Evolutionary conservation across 176 grass and related monocot genomes (phyloP), one percentile per base, ranked within the genome.

Genomic region (Neostapfia colusana): DNA sequence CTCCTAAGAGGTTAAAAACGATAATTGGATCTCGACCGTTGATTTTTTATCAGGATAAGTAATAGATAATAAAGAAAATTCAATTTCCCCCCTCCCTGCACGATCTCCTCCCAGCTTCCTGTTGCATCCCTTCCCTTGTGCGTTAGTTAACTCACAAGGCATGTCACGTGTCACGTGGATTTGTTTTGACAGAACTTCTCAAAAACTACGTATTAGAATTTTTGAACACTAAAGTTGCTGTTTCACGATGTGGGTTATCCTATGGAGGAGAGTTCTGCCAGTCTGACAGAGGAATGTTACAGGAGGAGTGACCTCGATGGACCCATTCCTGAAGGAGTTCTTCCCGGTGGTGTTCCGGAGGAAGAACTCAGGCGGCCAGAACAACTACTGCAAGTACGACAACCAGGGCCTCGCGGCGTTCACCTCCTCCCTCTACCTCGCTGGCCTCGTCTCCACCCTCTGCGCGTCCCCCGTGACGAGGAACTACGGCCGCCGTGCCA

Each of bases 351-450:
- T 97, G 54, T 90, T 74, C 88, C 79, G 40, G 24, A 56, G 62
- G 68, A 93, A 97, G 86, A 97, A 93, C 63, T 84, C 73, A 4
- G 27, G 34, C n/a, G 23, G 63, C 16, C 48, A 81, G 28, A 97
- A 91, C 81, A 97, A 97, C 86, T 97, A 97, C 55, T 97, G 93
- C 81, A 93, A 89, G 88, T 97, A 97, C 62, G 49, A 97, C 77
- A 97, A 93, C 84, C 95, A 97, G 81, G 89, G 86, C 14, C 78
- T 97, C 0, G 61, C 83, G 23, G 85, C 85, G 6, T 93, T 89
- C 74, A 91, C 90, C 1, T 90, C 90, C 15, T 97, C 95, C 0
- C 86, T 97, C 39, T 97, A 97, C 79, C 63, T 97, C 18, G 91
- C 95, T 38, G 91, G 95, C 46, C 95, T 97, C 8, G 84, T 92